Evolutionary conservation across 192 early-diverging fungal genomes (phyloP).

Genomic region (Coemansia sp.): DNA sequence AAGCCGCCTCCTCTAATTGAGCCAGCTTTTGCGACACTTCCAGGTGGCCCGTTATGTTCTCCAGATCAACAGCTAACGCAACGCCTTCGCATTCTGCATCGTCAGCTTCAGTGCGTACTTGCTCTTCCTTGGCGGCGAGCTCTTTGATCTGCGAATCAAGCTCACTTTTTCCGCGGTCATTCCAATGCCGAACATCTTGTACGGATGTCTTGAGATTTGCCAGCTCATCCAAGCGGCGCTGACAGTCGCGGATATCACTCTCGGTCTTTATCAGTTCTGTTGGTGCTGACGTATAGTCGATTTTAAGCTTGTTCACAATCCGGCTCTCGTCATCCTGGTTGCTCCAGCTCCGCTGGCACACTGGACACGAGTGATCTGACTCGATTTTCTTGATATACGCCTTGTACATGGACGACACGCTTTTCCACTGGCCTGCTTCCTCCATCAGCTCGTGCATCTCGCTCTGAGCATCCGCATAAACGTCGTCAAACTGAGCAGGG

Average conservation of each 20-base stretch:
- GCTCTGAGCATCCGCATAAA: constrained; percentile 31
- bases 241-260: constrained; percentile 22
- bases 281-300: constrained; percentile 48
- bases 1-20: constrained; percentile 41
- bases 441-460: constrained; percentile 56
- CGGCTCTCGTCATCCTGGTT: constrained; percentile 46
- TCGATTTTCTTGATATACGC: constrained; percentile 68
- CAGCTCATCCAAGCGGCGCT: constrained; percentile 27
- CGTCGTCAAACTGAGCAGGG: constrained; percentile 17
- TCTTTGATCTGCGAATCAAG: constrained; percentile 52
- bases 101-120: constrained; percentile 19
- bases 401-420: constrained; percentile 61
- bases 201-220: constrained; percentile 27
- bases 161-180: constrained; percentile 14
- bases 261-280: constrained; percentile 38
- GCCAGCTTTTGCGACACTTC: constrained; percentile 26
- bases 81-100: constrained; percentile 23
- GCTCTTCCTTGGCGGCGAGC: constrained; percentile 42
- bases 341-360: constrained; percentile 78
- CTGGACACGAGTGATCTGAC: constrained; percentile 67
- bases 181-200: constrained; percentile 41
- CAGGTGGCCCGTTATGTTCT: constrained; percentile 15
- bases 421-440: constrained; percentile 43
- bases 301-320: constrained; percentile 36
- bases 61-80: constrained; percentile 16